Evolutionary conservation across 108 stramenopile species (phyloP).

Genomic region (Chaetoceros muelleri): DNA sequence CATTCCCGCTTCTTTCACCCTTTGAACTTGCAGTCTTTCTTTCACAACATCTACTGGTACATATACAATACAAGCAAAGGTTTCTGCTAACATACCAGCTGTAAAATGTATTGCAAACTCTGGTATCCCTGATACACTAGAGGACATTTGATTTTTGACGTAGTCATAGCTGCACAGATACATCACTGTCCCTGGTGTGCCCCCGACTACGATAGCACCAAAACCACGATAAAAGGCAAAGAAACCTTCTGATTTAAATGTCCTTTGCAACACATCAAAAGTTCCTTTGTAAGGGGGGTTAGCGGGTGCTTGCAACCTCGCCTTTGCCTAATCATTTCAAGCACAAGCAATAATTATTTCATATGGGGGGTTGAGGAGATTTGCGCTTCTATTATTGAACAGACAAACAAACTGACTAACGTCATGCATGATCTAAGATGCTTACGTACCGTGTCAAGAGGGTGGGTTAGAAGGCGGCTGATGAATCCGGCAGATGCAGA

Average conservation of each 20-base stretch:
- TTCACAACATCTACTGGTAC: slow-evolving; percentile 98
- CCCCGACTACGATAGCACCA: slow-evolving; percentile 79
- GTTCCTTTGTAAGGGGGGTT: slow-evolving; percentile 25
- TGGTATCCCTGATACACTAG: slow-evolving; percentile 3
- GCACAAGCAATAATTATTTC: not conserved
- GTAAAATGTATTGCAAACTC: slow-evolving; percentile 59
- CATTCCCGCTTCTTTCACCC: slow-evolving; percentile 8
- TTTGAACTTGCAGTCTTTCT: slow-evolving; percentile 93
- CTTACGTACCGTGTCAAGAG: slow-evolving; percentile 49
- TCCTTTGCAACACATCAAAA: slow-evolving; percentile 44
- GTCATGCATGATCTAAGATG: not conserved
- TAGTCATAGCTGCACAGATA: slow-evolving; percentile 92
- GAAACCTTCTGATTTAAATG: slow-evolving; percentile 75
- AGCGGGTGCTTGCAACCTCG: slow-evolving; percentile 37
- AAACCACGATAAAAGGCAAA: slow-evolving; percentile 89
- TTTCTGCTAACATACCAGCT: slow-evolving; percentile 77
- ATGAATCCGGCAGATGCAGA: slow-evolving; percentile 70
- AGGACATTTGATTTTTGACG: slow-evolving; percentile 42
- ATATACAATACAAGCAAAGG: slow-evolving; percentile 87
- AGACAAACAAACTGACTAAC: not conserved
- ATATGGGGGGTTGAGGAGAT: not conserved
- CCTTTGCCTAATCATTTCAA: slow-evolving; percentile 27
- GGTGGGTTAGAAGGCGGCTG: slow-evolving; percentile 61
- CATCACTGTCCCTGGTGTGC: slow-evolving; percentile 87
- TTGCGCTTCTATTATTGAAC: not conserved